Base-by-base conservation (phyloP, 441 rosid genomes). In the Bocquillonia castaneifolia region DNA sequence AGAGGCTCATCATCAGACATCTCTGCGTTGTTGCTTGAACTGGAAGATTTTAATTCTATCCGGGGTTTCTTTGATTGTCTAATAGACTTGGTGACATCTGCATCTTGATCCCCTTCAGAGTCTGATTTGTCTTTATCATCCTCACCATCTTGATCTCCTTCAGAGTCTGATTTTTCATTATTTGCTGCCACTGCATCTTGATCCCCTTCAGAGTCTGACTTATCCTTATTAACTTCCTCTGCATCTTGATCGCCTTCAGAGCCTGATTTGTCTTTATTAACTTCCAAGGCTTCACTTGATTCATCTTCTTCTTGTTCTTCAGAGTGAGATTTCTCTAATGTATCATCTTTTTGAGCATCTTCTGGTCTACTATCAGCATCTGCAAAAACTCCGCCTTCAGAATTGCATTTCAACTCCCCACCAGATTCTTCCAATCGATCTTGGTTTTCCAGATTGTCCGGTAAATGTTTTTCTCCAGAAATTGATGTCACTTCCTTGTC, bases 1-100 rank as follows among this genome's bases (percentile, higher is more conserved):
- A 95, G 96, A 64, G 98, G 93, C 82, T 95, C 99, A 66, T 90
- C 89, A 51, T 95, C 99, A 5, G 96, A 85, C 63, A 79, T 63
- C 72, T 89, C 94, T 32, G 82, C 78, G 73, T 78, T 81, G 59
- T 78, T 81, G 59, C 61, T 83, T 18, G 55, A 81, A 67, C 51
- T 59, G 4, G 68, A 76, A 53, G 78, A 51, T 39, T 54, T 39
- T 34, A 76, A 78, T 62, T 65, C 71, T 10, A 23, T 56, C 14
- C 3, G 55, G 2, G 63, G 53, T 69, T 77, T 76, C 67, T 73
- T 66, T 40, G 31, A 39, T 45, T 57, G 54, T 68, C 59, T 66
- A 23, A 61, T 59, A 69, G 78, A 68, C 69, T 74, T 82, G 59
- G 48, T 73, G 25, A 48, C 72, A 20, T 66, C 79, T 50, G 59